Percentiles rank a stretch among this genome's conserved stretches.
Evolutionary conservation across 345 rosid genomes (phyloP).

Genomic region (Citrus medica): DNA sequence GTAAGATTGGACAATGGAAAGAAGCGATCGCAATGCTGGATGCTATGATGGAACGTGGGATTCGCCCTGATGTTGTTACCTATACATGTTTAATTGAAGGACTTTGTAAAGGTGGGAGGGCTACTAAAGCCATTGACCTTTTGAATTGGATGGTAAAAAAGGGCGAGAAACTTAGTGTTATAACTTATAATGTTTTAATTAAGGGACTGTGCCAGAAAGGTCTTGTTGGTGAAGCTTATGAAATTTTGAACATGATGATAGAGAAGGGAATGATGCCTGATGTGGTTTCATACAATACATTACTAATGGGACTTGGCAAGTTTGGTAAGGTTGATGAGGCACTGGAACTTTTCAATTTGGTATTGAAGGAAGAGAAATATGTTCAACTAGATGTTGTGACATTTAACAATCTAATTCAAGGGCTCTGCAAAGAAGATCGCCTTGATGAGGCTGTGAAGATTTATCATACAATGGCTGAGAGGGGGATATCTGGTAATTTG

Average conservation of each 20-base stretch:
- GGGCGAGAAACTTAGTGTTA: conserved; percentile 42
- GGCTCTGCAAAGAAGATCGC: conserved; percentile 49
- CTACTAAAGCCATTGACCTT: conserved; percentile 49
- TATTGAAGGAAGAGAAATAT: conserved; percentile 35
- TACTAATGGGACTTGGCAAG: conserved; percentile 51
- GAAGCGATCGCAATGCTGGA: conserved; percentile 39
- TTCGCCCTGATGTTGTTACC: conserved; percentile 44
- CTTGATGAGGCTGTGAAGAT: conserved; percentile 43
- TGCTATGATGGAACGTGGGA: conserved; percentile 44
- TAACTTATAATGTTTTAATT: conserved; percentile 55
- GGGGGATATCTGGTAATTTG: conserved; percentile 41
- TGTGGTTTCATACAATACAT: conserved; percentile 48
- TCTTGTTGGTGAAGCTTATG: conserved; percentile 46
- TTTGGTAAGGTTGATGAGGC: conserved; percentile 55
- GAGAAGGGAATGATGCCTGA: conserved; percentile 53
- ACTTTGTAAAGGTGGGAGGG: conserved; percentile 48
- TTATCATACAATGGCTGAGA: conserved; percentile 42
- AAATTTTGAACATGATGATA: conserved; percentile 47
- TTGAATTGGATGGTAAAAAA: conserved; percentile 45
- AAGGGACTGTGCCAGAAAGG: conserved; percentile 58
- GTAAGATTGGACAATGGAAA: conserved; percentile 46
- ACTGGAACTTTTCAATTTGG: conserved; percentile 35
- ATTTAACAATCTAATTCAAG: conserved; percentile 49
- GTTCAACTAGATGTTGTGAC: conserved; percentile 45
- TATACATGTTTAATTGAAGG: conserved; percentile 53